phyloP scores from a whole-genome alignment of 2,329 filamentous ascomycete genomes.

The Penicillium sp. region DNA sequence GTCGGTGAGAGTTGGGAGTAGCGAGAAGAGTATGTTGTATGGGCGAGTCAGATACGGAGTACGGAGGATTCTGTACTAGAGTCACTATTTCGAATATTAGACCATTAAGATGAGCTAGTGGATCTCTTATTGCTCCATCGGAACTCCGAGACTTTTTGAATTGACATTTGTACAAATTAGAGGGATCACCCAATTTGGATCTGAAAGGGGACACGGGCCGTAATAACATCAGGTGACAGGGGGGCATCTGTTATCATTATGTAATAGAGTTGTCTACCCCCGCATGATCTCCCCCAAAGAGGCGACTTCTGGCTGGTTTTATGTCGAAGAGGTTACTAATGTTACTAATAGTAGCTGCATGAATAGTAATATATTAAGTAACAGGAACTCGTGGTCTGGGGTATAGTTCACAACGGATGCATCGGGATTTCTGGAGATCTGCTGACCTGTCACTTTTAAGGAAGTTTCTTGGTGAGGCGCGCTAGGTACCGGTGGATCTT shows the following conservation, averaged over 20 bases:
- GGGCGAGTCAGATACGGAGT: no score
- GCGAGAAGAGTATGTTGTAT: no score
- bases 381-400: constrained; percentile 23
- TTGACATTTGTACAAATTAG: not conserved
- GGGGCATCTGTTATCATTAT: constrained; percentile 14
- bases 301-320: constrained; percentile 14
- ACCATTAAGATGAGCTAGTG: not conserved
- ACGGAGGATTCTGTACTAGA: not conserved
- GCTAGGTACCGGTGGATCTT: not conserved
- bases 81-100: not conserved
- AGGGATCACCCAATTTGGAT: not conserved
- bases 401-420: constrained; percentile 8
- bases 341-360: not conserved
- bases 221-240: constrained; percentile 20
- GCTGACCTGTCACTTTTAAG: constrained; percentile 4
- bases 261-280: constrained; percentile 21
- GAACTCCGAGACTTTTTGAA: not conserved
- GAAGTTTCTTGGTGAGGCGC: not conserved
- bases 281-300: constrained; percentile 23
- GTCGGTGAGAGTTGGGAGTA: constrained; percentile 4
- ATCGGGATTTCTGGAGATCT: not conserved
- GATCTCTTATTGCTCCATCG: not conserved
- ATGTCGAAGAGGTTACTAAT: not conserved
- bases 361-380: constrained; percentile 20
- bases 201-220: constrained; percentile 6